Evolutionary conservation across 2,329 filamentous ascomycete species (phyloP), one percentile per base, ranked within the genome.

Genomic region (Decorospora gaudefroyi): DNA sequence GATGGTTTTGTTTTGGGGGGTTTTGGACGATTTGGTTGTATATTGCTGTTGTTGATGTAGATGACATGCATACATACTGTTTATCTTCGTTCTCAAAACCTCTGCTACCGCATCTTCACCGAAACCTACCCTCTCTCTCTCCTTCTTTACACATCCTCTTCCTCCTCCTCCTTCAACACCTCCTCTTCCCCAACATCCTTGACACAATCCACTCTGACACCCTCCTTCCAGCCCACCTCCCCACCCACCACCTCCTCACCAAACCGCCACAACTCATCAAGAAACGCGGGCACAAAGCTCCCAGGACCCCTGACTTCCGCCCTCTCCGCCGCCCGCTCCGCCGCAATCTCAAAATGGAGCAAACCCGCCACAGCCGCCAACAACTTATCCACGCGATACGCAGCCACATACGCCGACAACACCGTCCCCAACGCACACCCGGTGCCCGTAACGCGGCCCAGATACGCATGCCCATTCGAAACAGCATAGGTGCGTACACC

Each of bases 381-480:
- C n/a, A 96, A 74, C 62, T 54, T 57, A 10, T 57, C 63, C 22
- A 28, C 42, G 11, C 32, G 53, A 29, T 52, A 54, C 16, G 51
- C 5, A 12, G 88, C 86, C 30, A 92, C 67, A 66, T 87, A 86
- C 37, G 88, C 85, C 13, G 88, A 89, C 34, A 96, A 78, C 1
- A 85, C 82, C 0, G 90, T 93, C 1, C 91, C 92, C 5, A 96
- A 78, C 4, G 88, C 86, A 69, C 92, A 97, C 0, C 92, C 92
- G 26, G 69, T 74, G 2, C 88, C 89, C 0, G 88, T 93, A 41
- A 93, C 82, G 50, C 77, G 73, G 13, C 83, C 84, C 2, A 93
- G 77, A 46, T 84, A 78, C 53, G 78, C 76, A 67, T 95, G 86
- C 1, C 92, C 92, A 65, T 96, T 96, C 15, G 76, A 74, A 15